Evolutionary conservation across 2,329 filamentous ascomycete genomes (phyloP).

Genomic region (Diaporthe vaccinii): DNA sequence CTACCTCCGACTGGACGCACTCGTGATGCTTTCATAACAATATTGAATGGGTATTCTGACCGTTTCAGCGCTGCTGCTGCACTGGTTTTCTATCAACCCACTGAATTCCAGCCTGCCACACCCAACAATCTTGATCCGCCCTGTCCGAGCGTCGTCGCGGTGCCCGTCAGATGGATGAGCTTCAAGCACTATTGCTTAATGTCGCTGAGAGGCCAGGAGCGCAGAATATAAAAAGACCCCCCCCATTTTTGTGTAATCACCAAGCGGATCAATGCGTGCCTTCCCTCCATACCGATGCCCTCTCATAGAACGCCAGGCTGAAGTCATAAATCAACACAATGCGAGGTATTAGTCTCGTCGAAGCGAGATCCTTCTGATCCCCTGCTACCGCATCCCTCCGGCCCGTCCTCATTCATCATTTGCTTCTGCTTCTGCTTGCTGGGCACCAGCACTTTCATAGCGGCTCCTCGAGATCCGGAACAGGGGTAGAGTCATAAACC

Average conservation of each 20-base stretch:
- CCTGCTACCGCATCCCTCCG: slow-evolving; percentile 1
- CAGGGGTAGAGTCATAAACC: background rate
- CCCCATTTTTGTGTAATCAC: slow-evolving; percentile 31
- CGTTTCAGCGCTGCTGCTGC: background rate
- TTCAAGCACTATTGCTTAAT: background rate
- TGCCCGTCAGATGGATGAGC: background rate
- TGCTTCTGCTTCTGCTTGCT: background rate
- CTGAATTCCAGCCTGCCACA: background rate
- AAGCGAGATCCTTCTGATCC: slow-evolving; percentile 18
- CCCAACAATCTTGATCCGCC: slow-evolving; percentile 10
- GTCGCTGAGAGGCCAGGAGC: slow-evolving; percentile 1
- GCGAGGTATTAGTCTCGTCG: slow-evolving; percentile 39
- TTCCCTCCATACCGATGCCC: slow-evolving; percentile 40
- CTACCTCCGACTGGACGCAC: background rate
- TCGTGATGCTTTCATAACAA: background rate
- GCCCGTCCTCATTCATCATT: background rate
- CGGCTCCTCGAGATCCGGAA: background rate
- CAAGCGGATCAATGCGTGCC: slow-evolving; percentile 37
- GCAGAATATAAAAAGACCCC: slow-evolving; percentile 15
- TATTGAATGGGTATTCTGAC: slow-evolving; percentile 22
- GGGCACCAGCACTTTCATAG: background rate
- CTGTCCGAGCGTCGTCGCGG: background rate
- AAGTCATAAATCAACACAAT: slow-evolving; percentile 41
- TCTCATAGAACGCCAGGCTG: slow-evolving; percentile 41
- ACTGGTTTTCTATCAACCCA: slow-evolving; percentile 18